Conservation (phyloP, 2,329 filamentous ascomycete genomes). For the Fonsecaea monophora region DNA sequence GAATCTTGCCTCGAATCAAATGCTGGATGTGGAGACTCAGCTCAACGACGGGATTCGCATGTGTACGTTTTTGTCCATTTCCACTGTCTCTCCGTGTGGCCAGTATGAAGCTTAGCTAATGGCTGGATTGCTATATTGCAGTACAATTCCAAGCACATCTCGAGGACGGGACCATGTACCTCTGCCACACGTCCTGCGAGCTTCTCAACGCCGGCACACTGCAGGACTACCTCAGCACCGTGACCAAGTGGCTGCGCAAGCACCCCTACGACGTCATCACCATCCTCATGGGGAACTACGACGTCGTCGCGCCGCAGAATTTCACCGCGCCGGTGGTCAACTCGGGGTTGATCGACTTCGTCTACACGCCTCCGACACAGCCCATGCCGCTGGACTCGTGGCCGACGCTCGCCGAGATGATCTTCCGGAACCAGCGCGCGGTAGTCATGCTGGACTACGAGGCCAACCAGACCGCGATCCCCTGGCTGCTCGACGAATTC, state of each 20-base stretch:
- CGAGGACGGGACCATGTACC: slow-evolving; percentile 67
- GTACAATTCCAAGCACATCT: slow-evolving; percentile 67
- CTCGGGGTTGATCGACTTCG: slow-evolving; percentile 74
- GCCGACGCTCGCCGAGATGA: slow-evolving; percentile 82
- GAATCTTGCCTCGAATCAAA: slow-evolving; percentile 79
- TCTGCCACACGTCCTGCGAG: slow-evolving; percentile 85
- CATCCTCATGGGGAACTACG: slow-evolving; percentile 82
- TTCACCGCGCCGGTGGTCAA: slow-evolving; percentile 73
- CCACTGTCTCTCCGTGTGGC: not conserved
- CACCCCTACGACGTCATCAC: slow-evolving; percentile 90
- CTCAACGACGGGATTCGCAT: slow-evolving; percentile 74
- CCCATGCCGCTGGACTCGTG: slow-evolving; percentile 78
- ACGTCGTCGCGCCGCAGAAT: slow-evolving; percentile 69
- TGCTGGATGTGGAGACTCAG: slow-evolving; percentile 70
- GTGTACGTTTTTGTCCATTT: slow-evolving; percentile 48
- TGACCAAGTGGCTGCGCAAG: slow-evolving; percentile 73
- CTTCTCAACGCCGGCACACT: slow-evolving; percentile 82
- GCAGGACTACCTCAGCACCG: slow-evolving; percentile 71
- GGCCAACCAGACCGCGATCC: slow-evolving; percentile 77
- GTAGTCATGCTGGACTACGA: slow-evolving; percentile 86
- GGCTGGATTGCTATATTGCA: slow-evolving; percentile 39
- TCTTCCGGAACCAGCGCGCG: slow-evolving; percentile 72
- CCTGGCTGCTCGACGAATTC: slow-evolving; percentile 89
- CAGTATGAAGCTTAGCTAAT: not conserved
- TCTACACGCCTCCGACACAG: slow-evolving; percentile 73